Evolutionary conservation across 2,329 filamentous ascomycete genomes (phyloP).

Genomic region (Pyricularia sp.): DNA sequence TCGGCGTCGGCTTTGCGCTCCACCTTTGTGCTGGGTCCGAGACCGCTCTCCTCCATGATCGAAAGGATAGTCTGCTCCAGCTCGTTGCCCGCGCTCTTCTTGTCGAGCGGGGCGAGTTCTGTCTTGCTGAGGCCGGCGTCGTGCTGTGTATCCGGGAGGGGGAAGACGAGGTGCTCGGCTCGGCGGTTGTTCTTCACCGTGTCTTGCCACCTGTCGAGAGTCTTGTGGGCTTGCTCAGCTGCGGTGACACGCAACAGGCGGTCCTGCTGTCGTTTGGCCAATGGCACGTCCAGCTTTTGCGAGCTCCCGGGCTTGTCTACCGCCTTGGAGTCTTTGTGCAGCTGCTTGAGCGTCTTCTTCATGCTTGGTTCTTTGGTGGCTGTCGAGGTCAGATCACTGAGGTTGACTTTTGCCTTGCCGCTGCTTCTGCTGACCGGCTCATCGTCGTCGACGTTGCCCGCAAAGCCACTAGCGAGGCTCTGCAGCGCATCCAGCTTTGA

Average conservation of each 20-base stretch:
- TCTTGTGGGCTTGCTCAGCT: conserved; percentile 86
- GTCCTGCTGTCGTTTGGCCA: conserved; percentile 81
- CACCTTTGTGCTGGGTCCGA: conserved; percentile 40
- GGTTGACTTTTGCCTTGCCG: conserved; percentile 57
- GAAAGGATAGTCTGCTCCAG: conserved; percentile 78
- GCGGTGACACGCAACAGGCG: conserved; percentile 72
- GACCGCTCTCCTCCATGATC: conserved; percentile 83
- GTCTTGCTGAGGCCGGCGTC: conserved; percentile 41
- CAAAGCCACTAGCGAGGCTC: conserved; percentile 60
- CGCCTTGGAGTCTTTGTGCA: conserved; percentile 53
- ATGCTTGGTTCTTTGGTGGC: conserved; percentile 65
- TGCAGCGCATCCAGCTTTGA: conserved; percentile 57
- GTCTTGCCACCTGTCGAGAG: conserved; percentile 82
- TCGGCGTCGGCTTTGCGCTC: conserved; percentile 36
- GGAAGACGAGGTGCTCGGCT: conserved; percentile 85
- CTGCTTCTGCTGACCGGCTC: conserved; percentile 29
- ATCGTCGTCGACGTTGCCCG: conserved; percentile 47
- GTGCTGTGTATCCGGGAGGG: conserved; percentile 63
- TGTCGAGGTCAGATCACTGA: conserved; percentile 65
- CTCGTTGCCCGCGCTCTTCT: conserved; percentile 61
- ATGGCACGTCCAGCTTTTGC: conserved; percentile 70
- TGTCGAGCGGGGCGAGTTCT: conserved; percentile 54
- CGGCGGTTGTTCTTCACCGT: conserved; percentile 91
- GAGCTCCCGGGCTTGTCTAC: conserved; percentile 45
- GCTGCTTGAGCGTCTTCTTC: conserved; percentile 70